These are phyloP conservation scores for Russula dissimulans DNA, from an alignment of 768 basidiomycete genomes.

Conservation along the genomic window DNA sequence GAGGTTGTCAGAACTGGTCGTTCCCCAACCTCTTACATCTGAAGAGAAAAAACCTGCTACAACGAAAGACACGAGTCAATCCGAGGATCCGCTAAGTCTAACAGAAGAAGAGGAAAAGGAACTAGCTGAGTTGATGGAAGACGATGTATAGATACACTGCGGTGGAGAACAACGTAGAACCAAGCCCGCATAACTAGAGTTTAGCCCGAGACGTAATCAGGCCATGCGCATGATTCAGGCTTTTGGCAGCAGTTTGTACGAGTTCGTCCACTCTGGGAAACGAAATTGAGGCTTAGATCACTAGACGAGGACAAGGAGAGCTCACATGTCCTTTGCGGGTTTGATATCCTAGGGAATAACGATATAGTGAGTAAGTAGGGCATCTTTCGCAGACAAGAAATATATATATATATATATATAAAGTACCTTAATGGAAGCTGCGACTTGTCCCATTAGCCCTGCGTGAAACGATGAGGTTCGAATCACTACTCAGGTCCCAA, in stretches of 20 bases:
- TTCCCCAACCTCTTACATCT: background rate
- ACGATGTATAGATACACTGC: constrained; percentile 10
- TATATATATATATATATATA: background rate
- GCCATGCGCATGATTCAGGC: constrained; percentile 38
- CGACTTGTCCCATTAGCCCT: constrained; percentile 79
- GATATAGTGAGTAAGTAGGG: constrained; percentile 1
- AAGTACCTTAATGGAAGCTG: constrained; percentile 49
- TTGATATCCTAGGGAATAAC: constrained; percentile 51
- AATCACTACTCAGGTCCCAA: background rate
- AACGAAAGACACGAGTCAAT: background rate
- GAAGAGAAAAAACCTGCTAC: background rate
- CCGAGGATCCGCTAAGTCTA: constrained; percentile 30
- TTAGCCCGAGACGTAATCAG: constrained; percentile 40
- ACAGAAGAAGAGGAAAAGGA: constrained; percentile 89
- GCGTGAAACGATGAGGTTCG: background rate
- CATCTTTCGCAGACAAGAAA: background rate
- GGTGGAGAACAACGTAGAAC: background rate
- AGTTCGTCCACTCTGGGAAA: constrained; percentile 66
- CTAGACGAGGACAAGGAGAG: constrained; percentile 7
- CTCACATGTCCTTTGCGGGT: constrained; percentile 77
- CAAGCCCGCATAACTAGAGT: constrained; percentile 29
- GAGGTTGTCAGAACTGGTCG: constrained; percentile 1
- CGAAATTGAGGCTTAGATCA: constrained; percentile 8
- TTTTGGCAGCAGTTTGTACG: constrained; percentile 56
- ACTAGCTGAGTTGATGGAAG: constrained; percentile 67